Evolutionary conservation across 495 filamentous ascomycete species (phyloP), one percentile per base, ranked within the genome.

Genomic region (Neurospora sublineolata): DNA sequence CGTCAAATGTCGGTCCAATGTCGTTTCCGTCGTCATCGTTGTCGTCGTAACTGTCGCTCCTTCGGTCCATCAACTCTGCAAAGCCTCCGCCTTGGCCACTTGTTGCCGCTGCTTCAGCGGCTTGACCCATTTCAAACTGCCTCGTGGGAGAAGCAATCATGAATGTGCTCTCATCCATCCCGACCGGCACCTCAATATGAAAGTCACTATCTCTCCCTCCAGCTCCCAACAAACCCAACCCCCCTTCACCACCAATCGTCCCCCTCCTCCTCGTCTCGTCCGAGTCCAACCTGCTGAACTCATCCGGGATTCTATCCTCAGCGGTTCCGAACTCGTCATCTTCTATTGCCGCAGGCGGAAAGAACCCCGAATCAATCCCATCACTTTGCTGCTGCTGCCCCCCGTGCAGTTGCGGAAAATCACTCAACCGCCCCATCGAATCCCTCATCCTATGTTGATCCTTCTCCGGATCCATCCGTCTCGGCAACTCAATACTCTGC

Each of bases 401-500:
- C 33, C 33, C 33, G 33, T 33, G 20, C 14, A 20, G 18, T 20
- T 60, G 52, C 5, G 52, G 52, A 77, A 79, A 84, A 76, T 93
- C 92, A 77, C 90, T 94, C 75, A 90, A 81, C 60, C 83, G 87
- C 1, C 72, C 74, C 68, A 80, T 46, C 60, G 78, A 80, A 60
- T 60, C 52, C 52, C 52, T 60, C 16, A 77, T 69, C 70, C 76
- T 72, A 27, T 52, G 44, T 16, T 87, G 73, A 40, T 80, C 83
- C 68, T 84, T 81, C 72, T 91, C 88, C 67, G 80, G 86, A 11
- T 83, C 73, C 23, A 87, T 90, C 70, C 90, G 82, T 69, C 90
- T 83, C 11, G 89, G 86, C 64, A 91, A 82, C 79, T 94, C 92
- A 39, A 94, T 85, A 27, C 90, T 91, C 71, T 84, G 84, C 67